phyloP scores from a whole-genome alignment of 1,139 yeast genomes.

The Kluyveromyces sp. region DNA sequence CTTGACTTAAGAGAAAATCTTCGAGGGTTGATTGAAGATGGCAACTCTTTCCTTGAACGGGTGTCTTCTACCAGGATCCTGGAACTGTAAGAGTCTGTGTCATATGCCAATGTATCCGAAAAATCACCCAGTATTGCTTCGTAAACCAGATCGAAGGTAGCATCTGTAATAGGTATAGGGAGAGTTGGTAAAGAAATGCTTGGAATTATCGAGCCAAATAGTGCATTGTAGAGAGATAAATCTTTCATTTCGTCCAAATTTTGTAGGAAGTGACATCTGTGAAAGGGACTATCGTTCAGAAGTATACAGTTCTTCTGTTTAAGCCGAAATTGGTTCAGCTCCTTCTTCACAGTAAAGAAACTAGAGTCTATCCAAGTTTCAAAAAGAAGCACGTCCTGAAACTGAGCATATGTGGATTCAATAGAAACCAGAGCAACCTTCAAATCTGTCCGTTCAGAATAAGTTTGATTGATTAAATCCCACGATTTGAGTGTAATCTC shows the following conservation, averaged over 20 bases:
- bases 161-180: constrained; percentile 51
- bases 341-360: constrained; percentile 50
- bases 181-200: constrained; percentile 60
- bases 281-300: constrained; percentile 75
- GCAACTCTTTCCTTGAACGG: constrained; percentile 9
- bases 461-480: constrained; percentile 65
- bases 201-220: constrained; percentile 50
- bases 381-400: constrained; percentile 30
- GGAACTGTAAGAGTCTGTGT: background rate
- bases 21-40: background rate
- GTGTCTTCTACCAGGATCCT: background rate
- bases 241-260: constrained; percentile 41
- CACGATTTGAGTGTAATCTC: constrained; percentile 45
- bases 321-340: constrained; percentile 41
- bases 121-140: constrained; percentile 31
- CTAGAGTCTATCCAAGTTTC: constrained; percentile 54
- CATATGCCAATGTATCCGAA: constrained; percentile 3
- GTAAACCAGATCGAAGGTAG: constrained; percentile 37
- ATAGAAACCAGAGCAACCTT: constrained; percentile 29
- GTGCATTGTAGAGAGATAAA: constrained; percentile 37
- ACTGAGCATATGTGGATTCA: constrained; percentile 3
- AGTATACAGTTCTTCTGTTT: constrained; percentile 61
- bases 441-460: constrained; percentile 49
- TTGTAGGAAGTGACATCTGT: constrained; percentile 66
- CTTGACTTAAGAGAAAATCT: background rate